Evolutionary conservation across 2,329 filamentous ascomycete species (phyloP).

Genomic region (Penicillium janthinellum): DNA sequence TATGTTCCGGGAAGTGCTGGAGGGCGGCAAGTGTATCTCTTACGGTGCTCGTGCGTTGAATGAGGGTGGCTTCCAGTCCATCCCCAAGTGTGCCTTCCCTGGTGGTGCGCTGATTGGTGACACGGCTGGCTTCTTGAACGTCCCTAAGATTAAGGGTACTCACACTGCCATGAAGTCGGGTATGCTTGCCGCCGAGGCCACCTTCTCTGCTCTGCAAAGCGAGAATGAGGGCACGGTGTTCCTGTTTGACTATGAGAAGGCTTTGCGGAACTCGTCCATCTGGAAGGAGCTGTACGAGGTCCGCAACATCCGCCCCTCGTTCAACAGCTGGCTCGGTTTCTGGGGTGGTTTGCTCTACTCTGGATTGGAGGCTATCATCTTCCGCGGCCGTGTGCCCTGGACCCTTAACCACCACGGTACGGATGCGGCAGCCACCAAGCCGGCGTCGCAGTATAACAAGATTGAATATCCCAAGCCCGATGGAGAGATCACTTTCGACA

Average conservation of each 20-base stretch:
- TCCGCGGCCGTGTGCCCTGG: conserved; percentile 87
- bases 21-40: conserved; percentile 95
- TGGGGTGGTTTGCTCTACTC: conserved; percentile 92
- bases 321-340: conserved; percentile 82
- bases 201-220: conserved; percentile 71
- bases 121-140: conserved; percentile 93
- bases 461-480: conserved; percentile 98
- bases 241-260: conserved; percentile 90
- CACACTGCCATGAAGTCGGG: conserved; percentile 98
- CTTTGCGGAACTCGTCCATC: conserved; percentile 80
- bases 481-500: conserved; percentile 92
- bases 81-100: conserved; percentile 94
- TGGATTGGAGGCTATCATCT: conserved; percentile 82
- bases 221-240: conserved; percentile 72
- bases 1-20: conserved; percentile 80
- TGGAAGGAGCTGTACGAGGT: conserved; percentile 95
- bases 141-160: conserved; percentile 97
- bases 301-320: conserved; percentile 95
- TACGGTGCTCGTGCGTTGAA: conserved; percentile 90
- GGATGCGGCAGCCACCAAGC: conserved; percentile 78
- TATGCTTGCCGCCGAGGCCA: conserved; percentile 92
- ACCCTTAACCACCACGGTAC: conserved; percentile 81
- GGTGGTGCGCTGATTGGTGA: conserved; percentile 95
- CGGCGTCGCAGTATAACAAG: conserved; percentile 76
- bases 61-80: conserved; percentile 96